Evolutionary conservation across 805 yeast species (phyloP).

Genomic region (Metschnikowia bowlesiae): DNA sequence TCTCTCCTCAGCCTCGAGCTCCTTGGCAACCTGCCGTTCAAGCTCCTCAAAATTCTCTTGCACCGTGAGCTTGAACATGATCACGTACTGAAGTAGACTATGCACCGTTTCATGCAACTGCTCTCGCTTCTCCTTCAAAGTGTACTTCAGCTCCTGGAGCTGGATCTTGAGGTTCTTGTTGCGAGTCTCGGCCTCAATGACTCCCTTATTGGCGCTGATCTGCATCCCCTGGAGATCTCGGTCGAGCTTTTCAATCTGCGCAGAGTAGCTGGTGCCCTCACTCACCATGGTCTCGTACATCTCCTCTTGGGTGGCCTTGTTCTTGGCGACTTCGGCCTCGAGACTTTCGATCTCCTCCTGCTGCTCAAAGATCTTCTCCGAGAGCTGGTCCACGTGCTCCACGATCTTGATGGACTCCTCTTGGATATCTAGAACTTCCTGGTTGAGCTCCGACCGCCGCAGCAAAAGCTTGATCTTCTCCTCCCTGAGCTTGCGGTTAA

Average conservation of each 20-base stretch:
- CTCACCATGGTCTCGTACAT: slow-evolving; percentile 50
- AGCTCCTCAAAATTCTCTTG: slow-evolving; percentile 62
- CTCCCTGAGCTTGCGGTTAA: slow-evolving; percentile 44
- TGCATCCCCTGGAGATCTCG: slow-evolving; percentile 50
- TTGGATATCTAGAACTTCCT: slow-evolving; percentile 45
- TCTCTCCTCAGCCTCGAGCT: slow-evolving; percentile 18
- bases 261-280: slow-evolving; percentile 49
- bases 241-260: slow-evolving; percentile 64
- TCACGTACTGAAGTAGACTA: slow-evolving; percentile 53
- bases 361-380: slow-evolving; percentile 53
- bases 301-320: slow-evolving; percentile 52
- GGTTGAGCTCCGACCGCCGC: slow-evolving; percentile 32
- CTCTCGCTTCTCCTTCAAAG: slow-evolving; percentile 44
- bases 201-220: slow-evolving; percentile 45
- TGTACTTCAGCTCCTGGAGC: slow-evolving; percentile 45
- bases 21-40: slow-evolving; percentile 44
- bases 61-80: slow-evolving; percentile 62
- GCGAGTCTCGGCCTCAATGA: slow-evolving; percentile 42
- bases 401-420: slow-evolving; percentile 57
- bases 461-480: slow-evolving; percentile 40
- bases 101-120: slow-evolving; percentile 51
- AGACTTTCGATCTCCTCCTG: slow-evolving; percentile 53
- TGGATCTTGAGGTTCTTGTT: slow-evolving; percentile 51
- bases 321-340: slow-evolving; percentile 51
- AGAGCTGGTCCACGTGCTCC: slow-evolving; percentile 53